Evolutionary conservation across 495 filamentous ascomycete species (phyloP).

Genomic region (Glonium stellatum): DNA sequence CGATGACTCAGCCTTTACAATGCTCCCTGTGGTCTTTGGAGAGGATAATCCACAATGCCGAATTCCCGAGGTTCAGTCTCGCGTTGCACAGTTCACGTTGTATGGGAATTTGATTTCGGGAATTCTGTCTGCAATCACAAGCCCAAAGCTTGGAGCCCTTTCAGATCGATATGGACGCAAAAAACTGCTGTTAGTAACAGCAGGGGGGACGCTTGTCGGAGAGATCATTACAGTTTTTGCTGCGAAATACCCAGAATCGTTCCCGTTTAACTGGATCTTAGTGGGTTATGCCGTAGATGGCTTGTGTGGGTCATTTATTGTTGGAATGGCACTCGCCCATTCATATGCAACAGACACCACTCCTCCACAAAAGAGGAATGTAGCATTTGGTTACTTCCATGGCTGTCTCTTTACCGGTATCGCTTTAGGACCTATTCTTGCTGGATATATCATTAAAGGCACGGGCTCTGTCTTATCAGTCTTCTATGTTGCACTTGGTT

Average conservation of each 20-base stretch:
- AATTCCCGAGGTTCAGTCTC: constrained; percentile 61
- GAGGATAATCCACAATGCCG: constrained; percentile 66
- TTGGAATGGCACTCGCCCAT: constrained; percentile 68
- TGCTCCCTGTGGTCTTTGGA: constrained; percentile 59
- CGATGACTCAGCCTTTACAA: constrained; percentile 51
- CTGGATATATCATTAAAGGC: constrained; percentile 65
- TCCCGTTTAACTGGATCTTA: constrained; percentile 68
- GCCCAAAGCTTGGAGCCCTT: constrained; percentile 73
- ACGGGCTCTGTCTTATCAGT: constrained; percentile 62
- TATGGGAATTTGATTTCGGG: constrained; percentile 65
- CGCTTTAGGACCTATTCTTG: constrained; percentile 72
- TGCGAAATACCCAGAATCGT: constrained; percentile 60
- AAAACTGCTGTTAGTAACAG: constrained; percentile 57
- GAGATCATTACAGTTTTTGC: constrained; percentile 73
- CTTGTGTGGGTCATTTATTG: constrained; percentile 77
- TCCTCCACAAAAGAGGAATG: constrained; percentile 63
- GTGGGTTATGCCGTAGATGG: constrained; percentile 71
- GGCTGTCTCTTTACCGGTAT: constrained; percentile 81
- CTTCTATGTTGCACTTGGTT: constrained; percentile 70
- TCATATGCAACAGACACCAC: constrained; percentile 89
- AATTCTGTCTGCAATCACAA: constrained; percentile 62
- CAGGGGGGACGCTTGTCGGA: constrained; percentile 56
- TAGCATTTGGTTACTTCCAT: constrained; percentile 86
- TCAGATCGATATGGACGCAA: constrained; percentile 87
- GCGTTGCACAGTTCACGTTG: constrained; percentile 70